These are phyloP conservation scores for Phytopythium mirpurense DNA, from an alignment of 352 stramenopile genomes.

Conservation along the genomic window DNA sequence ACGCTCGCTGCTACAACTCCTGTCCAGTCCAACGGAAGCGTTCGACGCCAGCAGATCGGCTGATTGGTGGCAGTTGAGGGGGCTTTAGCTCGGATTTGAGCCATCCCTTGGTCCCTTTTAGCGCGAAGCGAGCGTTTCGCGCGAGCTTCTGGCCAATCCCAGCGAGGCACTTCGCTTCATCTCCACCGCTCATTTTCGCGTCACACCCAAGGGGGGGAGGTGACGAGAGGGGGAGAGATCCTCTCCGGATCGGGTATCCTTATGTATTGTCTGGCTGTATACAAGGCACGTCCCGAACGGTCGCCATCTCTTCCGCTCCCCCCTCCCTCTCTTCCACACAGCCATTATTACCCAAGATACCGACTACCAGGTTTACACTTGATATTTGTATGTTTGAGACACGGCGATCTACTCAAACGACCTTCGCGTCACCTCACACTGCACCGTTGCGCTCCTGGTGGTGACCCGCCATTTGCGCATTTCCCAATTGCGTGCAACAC, in stretches of 20 bases:
- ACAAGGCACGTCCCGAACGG: background rate
- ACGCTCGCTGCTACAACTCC: background rate
- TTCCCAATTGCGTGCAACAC: conserved; percentile 7
- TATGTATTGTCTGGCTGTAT: too few species aligned
- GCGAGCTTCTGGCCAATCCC: conserved; percentile 1
- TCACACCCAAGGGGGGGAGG: background rate
- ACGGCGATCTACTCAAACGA: background rate
- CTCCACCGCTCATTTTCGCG: background rate
- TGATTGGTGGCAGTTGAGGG: too few species aligned
- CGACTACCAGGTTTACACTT: too few species aligned
- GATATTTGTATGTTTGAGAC: background rate
- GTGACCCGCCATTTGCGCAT: conserved; percentile 8
- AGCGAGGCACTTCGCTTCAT: background rate
- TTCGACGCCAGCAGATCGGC: background rate
- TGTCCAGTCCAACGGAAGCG: background rate
- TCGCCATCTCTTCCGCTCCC: conserved; percentile 2
- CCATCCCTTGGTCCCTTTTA: background rate
- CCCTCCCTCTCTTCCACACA: conserved; percentile 3
- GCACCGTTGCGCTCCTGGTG: background rate
- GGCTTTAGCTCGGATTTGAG: too few species aligned
- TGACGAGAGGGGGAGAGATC: too few species aligned
- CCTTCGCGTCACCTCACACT: conserved; percentile 10
- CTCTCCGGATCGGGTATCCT: too few species aligned
- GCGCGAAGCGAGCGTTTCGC: too few species aligned
- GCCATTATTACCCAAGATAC: too few species aligned